phyloP scores from a whole-genome alignment of 257 asterid species.

The Nicotiana obtusifolia region DNA sequence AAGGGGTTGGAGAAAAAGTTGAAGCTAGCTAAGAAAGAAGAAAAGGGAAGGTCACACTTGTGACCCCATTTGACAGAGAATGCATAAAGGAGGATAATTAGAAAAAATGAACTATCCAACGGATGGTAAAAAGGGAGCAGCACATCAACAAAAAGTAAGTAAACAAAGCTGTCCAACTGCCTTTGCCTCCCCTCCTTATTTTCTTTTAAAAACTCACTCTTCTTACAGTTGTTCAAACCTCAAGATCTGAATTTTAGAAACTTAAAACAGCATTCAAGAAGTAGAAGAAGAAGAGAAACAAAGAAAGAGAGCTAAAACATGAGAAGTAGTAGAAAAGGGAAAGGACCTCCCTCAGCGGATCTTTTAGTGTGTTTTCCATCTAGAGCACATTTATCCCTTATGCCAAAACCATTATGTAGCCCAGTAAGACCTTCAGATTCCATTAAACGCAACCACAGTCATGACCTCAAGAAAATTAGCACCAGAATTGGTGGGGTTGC shows the following conservation, averaged over 20 bases:
- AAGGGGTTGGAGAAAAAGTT: slow-evolving; percentile 32
- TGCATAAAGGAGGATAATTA: slow-evolving; percentile 26
- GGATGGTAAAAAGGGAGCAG: slow-evolving; percentile 28
- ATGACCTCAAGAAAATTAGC: slow-evolving; percentile 21
- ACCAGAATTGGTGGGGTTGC: slow-evolving; percentile 16
- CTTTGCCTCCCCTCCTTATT: not conserved
- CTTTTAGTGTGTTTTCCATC: slow-evolving; percentile 81
- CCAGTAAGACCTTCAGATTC: slow-evolving; percentile 55
- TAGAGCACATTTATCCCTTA: slow-evolving; percentile 62
- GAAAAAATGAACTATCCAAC: slow-evolving; percentile 25
- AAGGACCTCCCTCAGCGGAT: slow-evolving; percentile 73
- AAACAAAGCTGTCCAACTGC: slow-evolving; percentile 32
- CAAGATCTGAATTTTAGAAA: slow-evolving; percentile 18
- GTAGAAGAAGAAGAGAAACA: not conserved
- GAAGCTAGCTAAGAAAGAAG: slow-evolving; percentile 35
- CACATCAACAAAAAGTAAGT: slow-evolving; percentile 28
- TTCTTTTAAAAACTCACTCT: slow-evolving; percentile 15
- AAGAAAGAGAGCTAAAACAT: slow-evolving; percentile 16
- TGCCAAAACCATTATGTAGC: slow-evolving; percentile 84
- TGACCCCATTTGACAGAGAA: slow-evolving; percentile 31
- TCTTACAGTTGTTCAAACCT: not conserved
- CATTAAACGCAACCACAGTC: slow-evolving; percentile 33
- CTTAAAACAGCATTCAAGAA: not conserved
- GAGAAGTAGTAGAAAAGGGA: slow-evolving; percentile 56
- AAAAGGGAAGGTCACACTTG: slow-evolving; percentile 20